These are phyloP conservation scores for Botryotinia calthae DNA, from an alignment of 2,329 filamentous ascomycete species.

Conservation along the genomic window DNA sequence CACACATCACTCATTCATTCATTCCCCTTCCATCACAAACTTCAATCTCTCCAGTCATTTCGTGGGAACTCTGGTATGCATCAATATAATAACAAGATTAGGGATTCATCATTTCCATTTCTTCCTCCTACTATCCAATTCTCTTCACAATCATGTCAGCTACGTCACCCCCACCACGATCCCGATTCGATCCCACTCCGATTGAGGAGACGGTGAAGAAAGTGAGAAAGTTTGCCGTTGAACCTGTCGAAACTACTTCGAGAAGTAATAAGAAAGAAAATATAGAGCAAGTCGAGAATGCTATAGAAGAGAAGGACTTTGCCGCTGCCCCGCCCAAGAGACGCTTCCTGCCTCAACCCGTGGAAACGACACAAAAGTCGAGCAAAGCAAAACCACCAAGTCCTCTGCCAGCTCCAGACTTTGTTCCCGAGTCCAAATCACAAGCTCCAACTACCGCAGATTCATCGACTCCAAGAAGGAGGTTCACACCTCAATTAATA, in stretches of 20 bases:
- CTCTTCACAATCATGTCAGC: constrained; percentile 31
- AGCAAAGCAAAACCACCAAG: constrained; percentile 47
- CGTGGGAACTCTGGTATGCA: constrained; percentile 20
- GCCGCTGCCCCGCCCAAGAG: constrained; percentile 44
- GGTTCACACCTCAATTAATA: constrained; percentile 76
- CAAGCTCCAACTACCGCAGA: constrained; percentile 35
- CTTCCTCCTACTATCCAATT: constrained; percentile 11
- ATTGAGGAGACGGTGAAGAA: constrained; percentile 40
- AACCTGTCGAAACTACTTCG: constrained; percentile 46
- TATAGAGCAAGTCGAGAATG: constrained; percentile 23
- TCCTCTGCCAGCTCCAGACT: constrained; percentile 51
- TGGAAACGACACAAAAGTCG: constrained; percentile 68
- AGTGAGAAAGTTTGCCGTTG: constrained; percentile 41
- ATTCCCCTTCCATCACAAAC: constrained; percentile 9
- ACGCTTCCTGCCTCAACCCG: constrained; percentile 66
- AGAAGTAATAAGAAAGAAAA: constrained; percentile 41
- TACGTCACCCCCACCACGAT: constrained; percentile 33
- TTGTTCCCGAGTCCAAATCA: constrained; percentile 55
- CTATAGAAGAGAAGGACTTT: constrained; percentile 34
- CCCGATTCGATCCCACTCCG: constrained; percentile 38
- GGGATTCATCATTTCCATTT: constrained; percentile 17
- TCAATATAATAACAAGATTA: constrained; percentile 12
- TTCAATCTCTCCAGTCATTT: background rate
- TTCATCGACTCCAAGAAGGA: constrained; percentile 41
- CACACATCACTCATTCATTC: background rate